Evolutionary conservation across 305 asterid genomes (phyloP).

Genomic region (Rubia occidens): DNA sequence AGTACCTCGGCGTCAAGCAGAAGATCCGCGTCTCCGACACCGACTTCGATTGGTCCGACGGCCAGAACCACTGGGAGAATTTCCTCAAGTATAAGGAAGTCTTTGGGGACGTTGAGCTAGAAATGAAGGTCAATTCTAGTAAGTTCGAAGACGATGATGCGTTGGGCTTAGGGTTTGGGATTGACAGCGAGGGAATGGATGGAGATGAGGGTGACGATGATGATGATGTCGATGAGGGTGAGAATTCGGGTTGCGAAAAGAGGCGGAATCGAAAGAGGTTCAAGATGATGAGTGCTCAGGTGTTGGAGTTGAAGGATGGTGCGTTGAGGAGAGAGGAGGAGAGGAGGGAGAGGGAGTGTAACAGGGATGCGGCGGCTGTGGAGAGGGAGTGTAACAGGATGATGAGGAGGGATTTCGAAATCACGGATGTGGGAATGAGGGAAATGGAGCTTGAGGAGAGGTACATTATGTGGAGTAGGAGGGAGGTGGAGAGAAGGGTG

Average conservation of each 20-base stretch:
- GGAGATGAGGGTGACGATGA: constrained; percentile 40
- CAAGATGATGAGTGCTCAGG: constrained; percentile 42
- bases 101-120: constrained; percentile 78
- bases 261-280: constrained; percentile 36
- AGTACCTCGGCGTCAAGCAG: constrained; percentile 86
- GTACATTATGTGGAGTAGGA: constrained; percentile 41
- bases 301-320: constrained; percentile 56
- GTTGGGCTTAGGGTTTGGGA: constrained; percentile 38
- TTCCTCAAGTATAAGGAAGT: constrained; percentile 74
- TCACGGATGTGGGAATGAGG: constrained; percentile 29
- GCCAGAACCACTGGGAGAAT: constrained; percentile 86
- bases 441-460: constrained; percentile 49
- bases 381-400: constrained; percentile 31
- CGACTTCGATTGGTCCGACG: constrained; percentile 81
- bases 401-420: constrained; percentile 31
- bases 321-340: constrained; percentile 60
- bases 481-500: constrained; percentile 51
- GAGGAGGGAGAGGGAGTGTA: constrained; percentile 67
- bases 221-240: constrained; percentile 24
- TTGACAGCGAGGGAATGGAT: constrained; percentile 44
- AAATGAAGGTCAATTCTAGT: constrained; percentile 16
- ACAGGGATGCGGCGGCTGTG: constrained; percentile 29
- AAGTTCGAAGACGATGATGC: constrained; percentile 35
- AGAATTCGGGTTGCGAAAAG: constrained; percentile 22
- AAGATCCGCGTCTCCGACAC: constrained; percentile 53